These are phyloP conservation scores for Tylopilus intermedius DNA, from an alignment of 768 basidiomycete genomes.

Conservation along the genomic window DNA sequence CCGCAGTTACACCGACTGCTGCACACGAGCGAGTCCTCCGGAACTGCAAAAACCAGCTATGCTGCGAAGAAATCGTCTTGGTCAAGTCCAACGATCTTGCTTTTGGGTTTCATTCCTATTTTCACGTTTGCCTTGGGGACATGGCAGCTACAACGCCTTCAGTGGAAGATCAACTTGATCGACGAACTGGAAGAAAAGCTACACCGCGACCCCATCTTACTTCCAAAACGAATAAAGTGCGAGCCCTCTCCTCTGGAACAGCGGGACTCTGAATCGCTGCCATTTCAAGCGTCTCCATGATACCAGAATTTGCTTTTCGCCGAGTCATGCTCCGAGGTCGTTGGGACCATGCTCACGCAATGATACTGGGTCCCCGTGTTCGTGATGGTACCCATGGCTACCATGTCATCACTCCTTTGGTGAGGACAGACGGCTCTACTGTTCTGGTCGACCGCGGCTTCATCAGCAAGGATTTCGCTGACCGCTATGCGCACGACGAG, in stretches of 20 bases:
- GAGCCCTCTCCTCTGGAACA: constrained; percentile 25
- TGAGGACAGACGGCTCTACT: constrained; percentile 75
- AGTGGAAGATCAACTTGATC: constrained; percentile 93
- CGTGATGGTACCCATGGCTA: constrained; percentile 84
- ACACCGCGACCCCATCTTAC: constrained; percentile 64
- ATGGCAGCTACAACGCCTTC: constrained; percentile 90
- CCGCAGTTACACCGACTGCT: constrained; percentile 10
- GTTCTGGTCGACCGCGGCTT: constrained; percentile 93
- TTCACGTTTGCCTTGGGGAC: constrained; percentile 86
- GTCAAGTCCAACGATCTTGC: constrained; percentile 64
- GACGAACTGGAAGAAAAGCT: constrained; percentile 92
- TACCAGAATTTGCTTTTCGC: constrained; percentile 87
- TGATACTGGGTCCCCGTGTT: constrained; percentile 83
- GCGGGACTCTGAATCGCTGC: constrained; percentile 17
- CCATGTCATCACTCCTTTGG: constrained; percentile 81
- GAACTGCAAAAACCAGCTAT: constrained; percentile 42
- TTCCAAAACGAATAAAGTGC: constrained; percentile 88
- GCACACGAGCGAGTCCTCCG: constrained; percentile 14
- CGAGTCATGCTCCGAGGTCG: constrained; percentile 73
- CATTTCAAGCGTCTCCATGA: constrained; percentile 52
- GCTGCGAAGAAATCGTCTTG: constrained; percentile 55
- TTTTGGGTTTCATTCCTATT: constrained; percentile 82
- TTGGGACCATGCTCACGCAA: constrained; percentile 74
- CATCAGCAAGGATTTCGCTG: constrained; percentile 55
- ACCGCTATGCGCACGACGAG: constrained; percentile 35